phyloP scores from a whole-genome alignment of 2,329 filamentous ascomycete species.

The Colletotrichum sp. region DNA sequence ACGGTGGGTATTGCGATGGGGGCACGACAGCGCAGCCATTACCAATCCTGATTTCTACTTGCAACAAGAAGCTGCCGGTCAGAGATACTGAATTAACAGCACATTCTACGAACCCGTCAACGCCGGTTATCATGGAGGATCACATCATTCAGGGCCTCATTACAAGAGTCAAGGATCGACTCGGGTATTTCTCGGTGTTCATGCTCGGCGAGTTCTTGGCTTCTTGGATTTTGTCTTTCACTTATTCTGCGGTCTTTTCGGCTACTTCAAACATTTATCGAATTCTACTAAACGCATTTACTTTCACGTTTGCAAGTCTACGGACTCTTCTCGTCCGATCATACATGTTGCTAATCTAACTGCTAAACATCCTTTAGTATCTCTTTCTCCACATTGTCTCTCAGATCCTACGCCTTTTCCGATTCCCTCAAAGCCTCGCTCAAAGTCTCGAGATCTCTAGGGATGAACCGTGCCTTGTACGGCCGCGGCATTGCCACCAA shows the following conservation, averaged over 20 bases:
- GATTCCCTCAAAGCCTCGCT: neutral
- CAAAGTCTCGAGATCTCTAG: constrained; percentile 34
- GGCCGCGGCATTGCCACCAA: constrained; percentile 64
- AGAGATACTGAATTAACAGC: neutral
- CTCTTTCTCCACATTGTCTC: neutral
- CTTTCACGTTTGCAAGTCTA: neutral
- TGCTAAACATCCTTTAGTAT: fast-evolving
- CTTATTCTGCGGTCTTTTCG: no score
- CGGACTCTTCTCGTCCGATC: neutral
- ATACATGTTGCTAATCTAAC: neutral
- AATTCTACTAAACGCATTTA: neutral
- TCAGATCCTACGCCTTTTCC: neutral
- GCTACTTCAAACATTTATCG: no score
- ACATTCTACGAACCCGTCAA: fast-evolving
- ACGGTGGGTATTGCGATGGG: neutral
- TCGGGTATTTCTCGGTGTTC: neutral
- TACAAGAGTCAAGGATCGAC: no score
- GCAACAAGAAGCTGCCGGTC: fast-evolving
- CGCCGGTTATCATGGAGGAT: neutral
- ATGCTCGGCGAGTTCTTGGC: neutral
- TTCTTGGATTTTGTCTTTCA: fast-evolving
- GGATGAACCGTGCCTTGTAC: constrained; percentile 64
- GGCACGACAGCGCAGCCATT: neutral
- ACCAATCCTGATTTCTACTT: neutral
- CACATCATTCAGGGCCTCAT: neutral